A percentile compares a stretch with the other conserved stretches of the same genome.
Evolutionary conservation across 1,284 basidiomycete species (phyloP).

Genomic region (Ustilago curta): DNA sequence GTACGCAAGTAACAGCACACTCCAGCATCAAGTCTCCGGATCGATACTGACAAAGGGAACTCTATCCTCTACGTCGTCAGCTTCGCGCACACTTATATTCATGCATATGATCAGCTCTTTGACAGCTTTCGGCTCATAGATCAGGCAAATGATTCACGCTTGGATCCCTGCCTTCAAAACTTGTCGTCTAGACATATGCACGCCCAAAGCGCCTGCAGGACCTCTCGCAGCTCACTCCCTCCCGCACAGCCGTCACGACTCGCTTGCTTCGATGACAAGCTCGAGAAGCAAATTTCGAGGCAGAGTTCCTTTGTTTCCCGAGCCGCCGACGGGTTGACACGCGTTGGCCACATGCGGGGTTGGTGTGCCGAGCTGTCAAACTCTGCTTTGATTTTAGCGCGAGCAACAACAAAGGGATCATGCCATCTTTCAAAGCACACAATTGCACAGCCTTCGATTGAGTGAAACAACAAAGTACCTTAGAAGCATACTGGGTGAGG

Average conservation of each 20-base stretch:
- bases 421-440: background rate
- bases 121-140: background rate
- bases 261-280: too few species aligned
- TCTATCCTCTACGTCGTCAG: background rate
- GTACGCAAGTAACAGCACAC: background rate
- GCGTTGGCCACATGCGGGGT: slow-evolving; percentile 1
- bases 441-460: background rate
- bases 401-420: background rate
- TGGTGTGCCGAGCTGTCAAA: slow-evolving; percentile 24
- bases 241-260: background rate
- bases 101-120: background rate
- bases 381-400: slow-evolving; percentile 13
- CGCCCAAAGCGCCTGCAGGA: background rate
- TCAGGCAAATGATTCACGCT: background rate
- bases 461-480: too few species aligned
- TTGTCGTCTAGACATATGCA: background rate
- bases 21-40: background rate
- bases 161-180: background rate
- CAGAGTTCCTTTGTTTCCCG: slow-evolving; percentile 13
- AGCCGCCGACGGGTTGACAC: background rate
- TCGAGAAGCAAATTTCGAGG: too few species aligned
- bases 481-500: too few species aligned
- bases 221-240: background rate
- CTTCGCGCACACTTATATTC: background rate
- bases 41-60: background rate